phyloP scores from a whole-genome alignment of 768 basidiomycete species.

The Termitomyces eurrhizus region DNA sequence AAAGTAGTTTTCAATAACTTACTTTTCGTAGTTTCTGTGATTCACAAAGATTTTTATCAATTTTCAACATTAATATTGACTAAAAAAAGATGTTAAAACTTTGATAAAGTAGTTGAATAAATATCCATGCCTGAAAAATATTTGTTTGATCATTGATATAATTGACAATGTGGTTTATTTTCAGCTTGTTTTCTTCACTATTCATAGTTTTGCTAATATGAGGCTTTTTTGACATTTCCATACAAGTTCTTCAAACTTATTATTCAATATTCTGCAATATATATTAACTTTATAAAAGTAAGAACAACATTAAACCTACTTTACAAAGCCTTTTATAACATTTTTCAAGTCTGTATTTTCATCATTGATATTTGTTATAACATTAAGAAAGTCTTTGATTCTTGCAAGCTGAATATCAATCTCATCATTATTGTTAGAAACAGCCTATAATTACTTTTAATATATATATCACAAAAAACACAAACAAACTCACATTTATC shows the following conservation, averaged over 20 bases:
- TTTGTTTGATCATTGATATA: conserved; percentile 11
- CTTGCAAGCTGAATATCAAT: background rate
- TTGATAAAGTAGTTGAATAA: background rate
- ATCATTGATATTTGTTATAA: background rate
- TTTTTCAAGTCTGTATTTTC: background rate
- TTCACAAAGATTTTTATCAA: background rate
- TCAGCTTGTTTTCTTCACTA: conserved; percentile 7
- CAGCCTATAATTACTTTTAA: background rate
- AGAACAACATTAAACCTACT: background rate
- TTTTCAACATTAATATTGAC: background rate
- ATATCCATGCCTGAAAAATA: conserved; percentile 12
- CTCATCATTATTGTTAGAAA: background rate
- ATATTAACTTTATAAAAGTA: background rate
- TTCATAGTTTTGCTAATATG: conserved; percentile 7
- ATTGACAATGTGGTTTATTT: background rate
- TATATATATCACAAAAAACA: background rate
- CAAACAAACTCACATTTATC: background rate
- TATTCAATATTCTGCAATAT: background rate
- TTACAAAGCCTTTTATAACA: background rate
- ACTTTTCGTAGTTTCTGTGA: conserved; percentile 12
- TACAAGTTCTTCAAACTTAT: background rate
- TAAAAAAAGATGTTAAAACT: background rate
- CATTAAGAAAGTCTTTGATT: background rate
- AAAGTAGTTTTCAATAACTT: conserved; percentile 18
- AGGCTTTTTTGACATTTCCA: background rate